Conservation (phyloP, 495 filamentous ascomycete species). For the Astrocystis sublimbata region DNA sequence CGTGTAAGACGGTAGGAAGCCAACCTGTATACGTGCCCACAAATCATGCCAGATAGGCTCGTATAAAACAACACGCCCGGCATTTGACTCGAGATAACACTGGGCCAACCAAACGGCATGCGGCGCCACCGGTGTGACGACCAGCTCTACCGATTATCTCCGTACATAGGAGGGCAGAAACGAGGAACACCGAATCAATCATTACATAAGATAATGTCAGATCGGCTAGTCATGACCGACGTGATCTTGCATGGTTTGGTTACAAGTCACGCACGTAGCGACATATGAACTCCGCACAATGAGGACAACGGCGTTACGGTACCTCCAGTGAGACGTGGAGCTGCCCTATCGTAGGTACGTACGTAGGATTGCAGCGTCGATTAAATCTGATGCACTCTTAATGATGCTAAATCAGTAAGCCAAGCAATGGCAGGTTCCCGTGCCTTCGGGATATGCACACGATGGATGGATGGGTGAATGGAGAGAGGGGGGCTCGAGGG, state of each 20-base stretch:
- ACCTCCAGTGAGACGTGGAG: neutral
- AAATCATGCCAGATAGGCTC: slow-evolving; percentile 7
- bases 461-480: neutral
- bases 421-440: neutral
- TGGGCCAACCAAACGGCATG: neutral
- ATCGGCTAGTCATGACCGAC: neutral
- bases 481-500: no score
- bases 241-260: neutral
- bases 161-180: neutral
- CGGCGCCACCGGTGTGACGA: neutral
- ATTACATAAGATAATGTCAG: neutral
- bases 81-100: neutral
- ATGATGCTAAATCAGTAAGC: neutral
- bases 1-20: neutral
- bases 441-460: neutral
- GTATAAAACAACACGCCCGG: neutral
- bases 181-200: neutral
- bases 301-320: neutral
- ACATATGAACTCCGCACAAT: neutral
- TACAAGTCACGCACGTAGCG: neutral
- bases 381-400: neutral
- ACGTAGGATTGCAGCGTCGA: slow-evolving; percentile 1
- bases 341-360: neutral
- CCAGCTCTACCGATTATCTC: neutral
- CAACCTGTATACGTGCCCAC: neutral